Conservation (phyloP, 495 filamentous ascomycete genomes). For the Choiromyces venosus region DNA sequence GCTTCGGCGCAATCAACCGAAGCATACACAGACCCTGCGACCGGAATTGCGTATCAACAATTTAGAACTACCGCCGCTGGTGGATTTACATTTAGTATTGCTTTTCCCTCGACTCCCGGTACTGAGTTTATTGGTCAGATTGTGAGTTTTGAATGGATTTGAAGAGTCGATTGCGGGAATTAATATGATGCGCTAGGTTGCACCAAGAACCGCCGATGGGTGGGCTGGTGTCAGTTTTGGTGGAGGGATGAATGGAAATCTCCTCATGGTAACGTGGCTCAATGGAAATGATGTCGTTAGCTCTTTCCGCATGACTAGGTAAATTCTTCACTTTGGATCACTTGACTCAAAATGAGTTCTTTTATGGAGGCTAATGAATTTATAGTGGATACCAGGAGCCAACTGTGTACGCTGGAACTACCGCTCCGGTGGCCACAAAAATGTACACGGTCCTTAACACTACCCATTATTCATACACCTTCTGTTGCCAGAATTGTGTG, state of each 20-base stretch:
- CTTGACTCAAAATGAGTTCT: neutral
- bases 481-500: constrained; percentile 59
- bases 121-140: constrained; percentile 47
- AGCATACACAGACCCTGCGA: constrained; percentile 44
- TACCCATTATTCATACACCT: constrained; percentile 54
- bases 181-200: too few species aligned
- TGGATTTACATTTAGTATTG: constrained; percentile 44
- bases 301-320: constrained; percentile 43
- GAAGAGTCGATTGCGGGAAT: too few species aligned
- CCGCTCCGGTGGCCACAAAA: constrained; percentile 53
- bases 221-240: constrained; percentile 40
- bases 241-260: constrained; percentile 44
- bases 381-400: constrained; percentile 53
- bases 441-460: constrained; percentile 54
- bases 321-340: constrained; percentile 18
- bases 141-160: too few species aligned
- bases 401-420: constrained; percentile 53
- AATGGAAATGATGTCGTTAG: constrained; percentile 42
- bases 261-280: constrained; percentile 45
- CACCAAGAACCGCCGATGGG: constrained; percentile 31
- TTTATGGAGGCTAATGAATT: neutral
- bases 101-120: constrained; percentile 41
- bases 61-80: constrained; percentile 39
- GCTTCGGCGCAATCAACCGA: constrained; percentile 24
- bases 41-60: constrained; percentile 45